Evolutionary conservation across 257 asterid genomes (phyloP).

Genomic region (Anisodus tanguticus): DNA sequence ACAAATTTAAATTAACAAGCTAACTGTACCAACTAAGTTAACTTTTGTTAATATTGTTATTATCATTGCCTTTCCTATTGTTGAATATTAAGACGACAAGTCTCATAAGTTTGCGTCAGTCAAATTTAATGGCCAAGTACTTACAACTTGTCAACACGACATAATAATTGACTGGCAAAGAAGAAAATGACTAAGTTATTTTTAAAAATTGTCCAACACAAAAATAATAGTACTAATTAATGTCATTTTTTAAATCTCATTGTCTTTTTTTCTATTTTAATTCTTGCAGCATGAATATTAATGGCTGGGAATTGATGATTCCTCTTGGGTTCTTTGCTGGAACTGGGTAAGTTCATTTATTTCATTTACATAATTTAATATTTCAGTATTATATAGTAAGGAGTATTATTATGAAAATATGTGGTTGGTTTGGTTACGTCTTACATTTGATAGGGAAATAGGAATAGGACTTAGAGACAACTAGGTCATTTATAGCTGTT

Average conservation of each 20-base stretch:
- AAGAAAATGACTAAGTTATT: background rate
- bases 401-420: background rate
- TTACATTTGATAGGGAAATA: background rate
- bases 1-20: background rate
- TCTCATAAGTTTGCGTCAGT: background rate
- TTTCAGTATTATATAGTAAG: background rate
- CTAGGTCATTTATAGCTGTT: no score
- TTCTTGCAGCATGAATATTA: constrained; percentile 72
- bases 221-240: background rate
- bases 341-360: constrained; percentile 54
- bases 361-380: background rate
- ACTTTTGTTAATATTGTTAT: background rate
- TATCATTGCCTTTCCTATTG: background rate
- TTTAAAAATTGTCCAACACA: background rate
- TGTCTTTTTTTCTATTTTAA: background rate
- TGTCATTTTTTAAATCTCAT: background rate
- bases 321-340: constrained; percentile 85
- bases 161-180: background rate
- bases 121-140: constrained; percentile 8
- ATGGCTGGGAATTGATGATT: constrained; percentile 85
- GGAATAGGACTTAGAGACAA: no score
- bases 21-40: background rate
- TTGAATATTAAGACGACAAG: background rate
- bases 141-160: background rate
- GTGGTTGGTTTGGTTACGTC: background rate